Evolutionary conservation across 805 yeast genomes (phyloP).

Genomic region (Saturnispora ahearnii): DNA sequence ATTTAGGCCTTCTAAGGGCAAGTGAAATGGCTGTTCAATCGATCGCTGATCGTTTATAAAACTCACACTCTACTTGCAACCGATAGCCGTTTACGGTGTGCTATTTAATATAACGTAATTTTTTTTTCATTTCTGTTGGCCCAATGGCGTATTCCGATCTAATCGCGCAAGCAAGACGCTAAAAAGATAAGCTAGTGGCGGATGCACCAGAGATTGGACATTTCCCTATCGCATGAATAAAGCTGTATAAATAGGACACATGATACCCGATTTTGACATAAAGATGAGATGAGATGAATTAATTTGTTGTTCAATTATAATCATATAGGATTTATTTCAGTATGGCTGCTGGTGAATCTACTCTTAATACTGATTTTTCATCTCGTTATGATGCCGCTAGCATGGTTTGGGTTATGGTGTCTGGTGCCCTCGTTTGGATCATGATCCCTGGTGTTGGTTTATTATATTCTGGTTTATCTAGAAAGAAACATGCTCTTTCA

Average conservation of each 20-base stretch:
- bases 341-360: neutral
- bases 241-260: neutral
- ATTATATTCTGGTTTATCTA: constrained; percentile 83
- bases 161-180: neutral
- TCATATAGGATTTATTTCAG: neutral
- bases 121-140: neutral
- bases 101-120: neutral
- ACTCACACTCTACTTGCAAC: too few species aligned
- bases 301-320: neutral
- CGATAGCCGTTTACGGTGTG: too few species aligned
- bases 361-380: constrained; percentile 48
- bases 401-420: constrained; percentile 76
- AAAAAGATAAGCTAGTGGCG: neutral
- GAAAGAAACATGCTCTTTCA: constrained; percentile 94
- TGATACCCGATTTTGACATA: neutral
- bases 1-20: too few species aligned
- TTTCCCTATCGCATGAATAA: neutral
- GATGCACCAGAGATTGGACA: neutral
- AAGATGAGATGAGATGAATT: neutral
- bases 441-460: constrained; percentile 97
- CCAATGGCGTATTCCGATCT: neutral
- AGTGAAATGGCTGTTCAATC: too few species aligned
- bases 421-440: constrained; percentile 82
- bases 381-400: constrained; percentile 61
- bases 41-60: too few species aligned